phyloP scores from a whole-genome alignment of 225 moss, liverwort and hornwort genomes.

The Polytrichum formosum region DNA sequence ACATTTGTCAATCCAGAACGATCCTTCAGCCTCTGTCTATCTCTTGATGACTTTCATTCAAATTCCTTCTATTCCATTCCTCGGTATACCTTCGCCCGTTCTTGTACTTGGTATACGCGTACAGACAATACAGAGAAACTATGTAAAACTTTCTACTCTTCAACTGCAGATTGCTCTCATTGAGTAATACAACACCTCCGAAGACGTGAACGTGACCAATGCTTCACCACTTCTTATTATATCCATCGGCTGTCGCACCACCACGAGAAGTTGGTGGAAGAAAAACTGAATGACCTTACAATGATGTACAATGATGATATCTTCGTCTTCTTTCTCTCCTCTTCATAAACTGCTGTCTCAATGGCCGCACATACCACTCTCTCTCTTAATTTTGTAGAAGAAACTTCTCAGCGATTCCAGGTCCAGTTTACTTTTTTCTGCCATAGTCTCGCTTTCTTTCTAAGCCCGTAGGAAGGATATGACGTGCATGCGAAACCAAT shows the following conservation, averaged over 20 bases:
- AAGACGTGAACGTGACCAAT: too few relatives aligned
- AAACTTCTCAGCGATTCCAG: too few relatives aligned
- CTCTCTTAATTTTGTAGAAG: background rate
- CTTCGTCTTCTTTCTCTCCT: background rate
- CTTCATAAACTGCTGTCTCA: background rate
- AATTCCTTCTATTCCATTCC: background rate
- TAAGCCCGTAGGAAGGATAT: too few relatives aligned
- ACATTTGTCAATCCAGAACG: background rate
- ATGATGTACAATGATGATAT: too few relatives aligned
- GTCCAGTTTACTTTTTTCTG: too few relatives aligned
- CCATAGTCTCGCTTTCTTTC: too few relatives aligned
- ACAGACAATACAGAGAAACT: background rate
- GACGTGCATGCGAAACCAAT: too few relatives aligned
- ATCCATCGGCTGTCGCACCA: background rate
- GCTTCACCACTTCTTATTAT: too few relatives aligned
- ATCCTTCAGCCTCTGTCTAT: background rate
- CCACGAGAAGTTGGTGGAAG: background rate
- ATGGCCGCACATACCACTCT: background rate
- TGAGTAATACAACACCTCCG: too few relatives aligned
- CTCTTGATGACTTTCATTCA: background rate
- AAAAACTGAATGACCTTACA: background rate
- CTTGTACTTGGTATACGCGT: background rate
- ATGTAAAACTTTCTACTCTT: background rate
- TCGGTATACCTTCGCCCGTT: background rate
- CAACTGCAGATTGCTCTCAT: background rate